Percentiles rank a stretch among this genome's conserved stretches.
These are phyloP conservation scores for Tulasnella sp. DNA, from an alignment of 768 basidiomycete genomes.

Conservation along the genomic window DNA sequence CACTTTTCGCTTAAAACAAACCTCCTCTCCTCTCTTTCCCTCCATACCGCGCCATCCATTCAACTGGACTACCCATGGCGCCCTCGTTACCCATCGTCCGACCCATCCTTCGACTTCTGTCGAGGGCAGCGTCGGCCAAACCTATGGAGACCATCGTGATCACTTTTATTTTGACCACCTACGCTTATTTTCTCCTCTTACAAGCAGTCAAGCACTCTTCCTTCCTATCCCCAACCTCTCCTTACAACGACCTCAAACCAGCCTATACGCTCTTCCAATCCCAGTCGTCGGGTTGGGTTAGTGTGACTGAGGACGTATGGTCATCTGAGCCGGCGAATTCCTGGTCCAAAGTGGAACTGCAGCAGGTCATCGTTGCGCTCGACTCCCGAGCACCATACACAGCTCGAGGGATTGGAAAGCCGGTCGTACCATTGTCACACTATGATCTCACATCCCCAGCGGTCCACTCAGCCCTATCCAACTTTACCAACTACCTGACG, in stretches of 20 bases:
- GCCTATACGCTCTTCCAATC: not conserved
- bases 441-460: constrained; percentile 14
- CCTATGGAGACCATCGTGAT: constrained; percentile 74
- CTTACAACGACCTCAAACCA: constrained; percentile 14
- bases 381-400: constrained; percentile 25
- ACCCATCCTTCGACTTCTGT: constrained; percentile 16
- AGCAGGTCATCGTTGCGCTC: constrained; percentile 58
- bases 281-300: not conserved
- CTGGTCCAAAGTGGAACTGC: constrained; percentile 45
- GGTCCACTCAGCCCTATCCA: constrained; percentile 33
- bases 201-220: constrained; percentile 81
- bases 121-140: constrained; percentile 24
- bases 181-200: constrained; percentile 91
- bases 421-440: not conserved
- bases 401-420: not conserved
- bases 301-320: constrained; percentile 10
- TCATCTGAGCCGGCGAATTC: constrained; percentile 22
- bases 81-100: constrained; percentile 11
- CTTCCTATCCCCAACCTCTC: constrained; percentile 43
- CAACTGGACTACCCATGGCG: constrained; percentile 3
- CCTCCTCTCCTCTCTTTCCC: not conserved
- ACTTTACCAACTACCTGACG: constrained; percentile 32
- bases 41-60: not conserved
- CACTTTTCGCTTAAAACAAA: too few relatives aligned
- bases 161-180: constrained; percentile 79